These are phyloP conservation scores for Yamadazyma atmosphaerica DNA, from an alignment of 1,139 yeast species.

Conservation along the genomic window DNA sequence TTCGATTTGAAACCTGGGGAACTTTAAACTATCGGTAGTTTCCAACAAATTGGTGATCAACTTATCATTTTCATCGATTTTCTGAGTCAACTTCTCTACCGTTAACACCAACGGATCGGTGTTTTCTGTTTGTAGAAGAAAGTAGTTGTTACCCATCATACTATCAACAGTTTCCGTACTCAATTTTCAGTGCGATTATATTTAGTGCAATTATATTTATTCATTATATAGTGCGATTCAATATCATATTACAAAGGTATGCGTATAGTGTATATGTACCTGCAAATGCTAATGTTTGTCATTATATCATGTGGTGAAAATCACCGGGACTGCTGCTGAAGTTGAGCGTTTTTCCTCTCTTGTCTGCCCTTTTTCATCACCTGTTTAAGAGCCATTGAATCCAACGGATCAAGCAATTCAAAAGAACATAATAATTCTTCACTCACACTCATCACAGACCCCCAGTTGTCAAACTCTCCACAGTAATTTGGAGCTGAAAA, in stretches of 20 bases:
- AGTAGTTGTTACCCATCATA: slow-evolving; percentile 15
- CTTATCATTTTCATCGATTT: slow-evolving; percentile 26
- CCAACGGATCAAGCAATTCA: slow-evolving; percentile 91
- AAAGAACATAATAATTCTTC: slow-evolving; percentile 91
- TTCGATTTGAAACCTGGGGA: slow-evolving; percentile 17
- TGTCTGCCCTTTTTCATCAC: slow-evolving; percentile 87
- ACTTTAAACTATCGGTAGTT: slow-evolving; percentile 24
- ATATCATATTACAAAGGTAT: too few species aligned
- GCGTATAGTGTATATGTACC: neutral
- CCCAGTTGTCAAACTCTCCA: slow-evolving; percentile 99
- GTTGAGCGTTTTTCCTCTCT: slow-evolving; percentile 63
- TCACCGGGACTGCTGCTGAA: slow-evolving; percentile 1
- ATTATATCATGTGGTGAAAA: neutral
- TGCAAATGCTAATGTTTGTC: neutral
- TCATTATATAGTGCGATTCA: too few species aligned
- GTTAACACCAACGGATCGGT: slow-evolving; percentile 30
- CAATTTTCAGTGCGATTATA: neutral
- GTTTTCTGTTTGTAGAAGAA: slow-evolving; percentile 40
- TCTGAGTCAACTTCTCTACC: slow-evolving; percentile 22
- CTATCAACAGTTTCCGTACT: neutral
- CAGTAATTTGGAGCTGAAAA: slow-evolving; percentile 97
- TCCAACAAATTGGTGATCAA: slow-evolving; percentile 23
- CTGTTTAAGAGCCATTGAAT: slow-evolving; percentile 87
- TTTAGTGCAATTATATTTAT: too few species aligned
- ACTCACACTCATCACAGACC: slow-evolving; percentile 96